These are phyloP conservation scores for Hamamelis virginiana DNA, from an alignment of 164 flowering plant genomes.

Conservation along the genomic window DNA sequence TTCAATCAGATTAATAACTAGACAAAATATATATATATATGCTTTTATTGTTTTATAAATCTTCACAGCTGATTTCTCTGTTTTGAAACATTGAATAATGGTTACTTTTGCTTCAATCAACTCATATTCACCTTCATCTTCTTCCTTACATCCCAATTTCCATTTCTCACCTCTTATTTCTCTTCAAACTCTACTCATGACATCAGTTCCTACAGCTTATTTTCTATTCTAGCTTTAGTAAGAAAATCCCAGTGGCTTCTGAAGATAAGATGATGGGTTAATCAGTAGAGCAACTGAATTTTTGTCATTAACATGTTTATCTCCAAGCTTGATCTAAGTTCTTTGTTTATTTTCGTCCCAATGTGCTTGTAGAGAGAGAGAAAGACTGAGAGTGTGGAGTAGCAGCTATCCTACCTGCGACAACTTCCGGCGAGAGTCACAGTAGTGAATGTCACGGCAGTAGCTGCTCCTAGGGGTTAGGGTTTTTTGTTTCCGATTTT, in stretches of 20 bases:
- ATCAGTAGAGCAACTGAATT: too few species aligned
- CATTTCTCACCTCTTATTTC: constrained; percentile 18
- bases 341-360: constrained; percentile 7
- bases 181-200: constrained; percentile 24
- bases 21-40: too few species aligned
- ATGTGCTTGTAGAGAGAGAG: too few species aligned
- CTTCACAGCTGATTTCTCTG: neutral
- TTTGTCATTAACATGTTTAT: too few species aligned
- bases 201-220: constrained; percentile 12
- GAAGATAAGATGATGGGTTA: neutral
- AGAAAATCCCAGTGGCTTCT: neutral
- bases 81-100: constrained; percentile 21
- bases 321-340: constrained; percentile 5
- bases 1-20: neutral
- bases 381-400: too few species aligned
- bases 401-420: too few species aligned
- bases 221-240: neutral
- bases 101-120: constrained; percentile 38
- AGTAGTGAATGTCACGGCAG: too few species aligned
- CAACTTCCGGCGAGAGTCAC: too few species aligned
- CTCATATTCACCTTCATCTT: constrained; percentile 31
- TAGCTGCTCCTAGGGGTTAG: too few species aligned
- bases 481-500: too few species aligned
- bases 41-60: too few species aligned
- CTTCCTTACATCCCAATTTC: constrained; percentile 27